Percentiles rank a stretch among this genome's conserved stretches.
phyloP scores from a whole-genome alignment of 2,329 filamentous ascomycete species.

The Nectriaceae sp. region DNA sequence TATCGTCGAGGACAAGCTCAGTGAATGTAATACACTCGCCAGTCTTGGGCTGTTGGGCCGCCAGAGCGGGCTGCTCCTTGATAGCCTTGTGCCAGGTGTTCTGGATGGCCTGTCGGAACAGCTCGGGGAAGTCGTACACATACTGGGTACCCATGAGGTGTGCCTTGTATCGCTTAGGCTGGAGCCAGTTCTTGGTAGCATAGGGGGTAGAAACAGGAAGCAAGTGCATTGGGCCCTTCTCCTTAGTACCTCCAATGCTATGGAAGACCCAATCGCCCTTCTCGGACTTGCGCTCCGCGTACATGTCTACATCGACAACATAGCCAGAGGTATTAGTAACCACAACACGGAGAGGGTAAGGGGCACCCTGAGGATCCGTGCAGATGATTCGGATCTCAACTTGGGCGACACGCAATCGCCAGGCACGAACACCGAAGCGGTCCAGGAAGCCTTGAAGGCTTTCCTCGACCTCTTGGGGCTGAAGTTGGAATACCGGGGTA shows the following conservation, averaged over 20 bases:
- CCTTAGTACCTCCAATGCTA: constrained; percentile 91
- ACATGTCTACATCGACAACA: constrained; percentile 96
- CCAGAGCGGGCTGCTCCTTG: constrained; percentile 71
- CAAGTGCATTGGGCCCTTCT: constrained; percentile 94
- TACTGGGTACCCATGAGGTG: constrained; percentile 99
- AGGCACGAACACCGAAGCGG: constrained; percentile 90
- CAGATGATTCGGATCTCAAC: constrained; percentile 99
- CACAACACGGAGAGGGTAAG: constrained; percentile 91
- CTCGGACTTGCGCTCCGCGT: constrained; percentile 96
- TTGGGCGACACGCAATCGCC: constrained; percentile 94
- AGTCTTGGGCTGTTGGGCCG: constrained; percentile 77
- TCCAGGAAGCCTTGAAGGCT: constrained; percentile 94
- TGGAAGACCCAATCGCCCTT: constrained; percentile 99
- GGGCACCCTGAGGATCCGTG: constrained; percentile 80
- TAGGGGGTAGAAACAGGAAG: constrained; percentile 90
- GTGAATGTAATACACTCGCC: constrained; percentile 93
- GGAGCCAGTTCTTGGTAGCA: constrained; percentile 96
- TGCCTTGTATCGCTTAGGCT: constrained; percentile 99
- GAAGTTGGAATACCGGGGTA: constrained; percentile 90
- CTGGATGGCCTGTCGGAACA: constrained; percentile 97
- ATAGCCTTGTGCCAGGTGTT: constrained; percentile 85
- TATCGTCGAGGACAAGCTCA: constrained; percentile 93
- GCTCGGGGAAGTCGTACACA: constrained; percentile 98
- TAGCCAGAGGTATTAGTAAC: constrained; percentile 99
- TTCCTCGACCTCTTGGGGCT: constrained; percentile 87